Conservation (phyloP, 495 filamentous ascomycete genomes). For the Podospora conica region DNA sequence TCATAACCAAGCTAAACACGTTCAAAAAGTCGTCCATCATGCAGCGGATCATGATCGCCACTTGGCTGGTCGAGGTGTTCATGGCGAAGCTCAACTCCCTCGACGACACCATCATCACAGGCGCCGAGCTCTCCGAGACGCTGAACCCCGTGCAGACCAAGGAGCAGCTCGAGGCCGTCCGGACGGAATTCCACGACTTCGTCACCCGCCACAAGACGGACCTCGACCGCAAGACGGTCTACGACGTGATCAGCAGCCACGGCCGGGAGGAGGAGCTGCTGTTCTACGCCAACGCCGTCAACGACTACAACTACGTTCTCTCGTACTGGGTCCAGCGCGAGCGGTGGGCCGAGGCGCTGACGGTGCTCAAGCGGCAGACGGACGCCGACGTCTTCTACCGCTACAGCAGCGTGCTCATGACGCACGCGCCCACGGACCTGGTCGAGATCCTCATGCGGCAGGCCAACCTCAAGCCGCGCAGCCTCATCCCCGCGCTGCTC, state of each 20-base stretch:
- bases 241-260: slow-evolving; percentile 93
- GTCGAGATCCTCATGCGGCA: slow-evolving; percentile 94
- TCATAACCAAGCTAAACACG: slow-evolving; percentile 72
- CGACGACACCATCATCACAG: slow-evolving; percentile 88
- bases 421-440: slow-evolving; percentile 71
- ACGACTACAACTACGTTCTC: slow-evolving; percentile 91
- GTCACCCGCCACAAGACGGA: slow-evolving; percentile 74
- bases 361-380: slow-evolving; percentile 83
- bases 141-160: slow-evolving; percentile 62
- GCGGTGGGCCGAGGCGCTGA: slow-evolving; percentile 83
- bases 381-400: slow-evolving; percentile 91
- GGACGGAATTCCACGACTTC: slow-evolving; percentile 82
- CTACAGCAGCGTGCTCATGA: slow-evolving; percentile 94
- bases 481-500: slow-evolving; percentile 84
- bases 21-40: slow-evolving; percentile 80
- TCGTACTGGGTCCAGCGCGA: slow-evolving; percentile 97
- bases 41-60: slow-evolving; percentile 92
- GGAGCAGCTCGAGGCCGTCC: slow-evolving; percentile 61
- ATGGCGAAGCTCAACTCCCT: slow-evolving; percentile 95
- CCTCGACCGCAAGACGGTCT: slow-evolving; percentile 83
- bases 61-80: slow-evolving; percentile 91
- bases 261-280: slow-evolving; percentile 89
- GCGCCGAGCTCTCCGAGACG: slow-evolving; percentile 72
- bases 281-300: slow-evolving; percentile 76
- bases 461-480: slow-evolving; percentile 75